Evolutionary conservation across 129 eudicot species (phyloP), one percentile per base, ranked within the genome.

Genomic region (Flaveria sonorensis): DNA sequence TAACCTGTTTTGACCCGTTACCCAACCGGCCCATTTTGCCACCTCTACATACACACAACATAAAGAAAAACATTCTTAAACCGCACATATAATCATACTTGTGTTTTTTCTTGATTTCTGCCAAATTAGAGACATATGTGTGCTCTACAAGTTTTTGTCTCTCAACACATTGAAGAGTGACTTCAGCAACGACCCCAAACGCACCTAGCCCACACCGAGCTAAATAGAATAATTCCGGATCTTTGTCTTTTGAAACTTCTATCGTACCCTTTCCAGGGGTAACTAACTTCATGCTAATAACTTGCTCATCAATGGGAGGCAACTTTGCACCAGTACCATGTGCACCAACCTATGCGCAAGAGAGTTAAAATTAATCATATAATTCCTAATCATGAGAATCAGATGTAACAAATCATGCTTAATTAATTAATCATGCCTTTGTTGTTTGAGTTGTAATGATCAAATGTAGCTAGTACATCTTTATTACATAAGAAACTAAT

Each of bases 261-360:
- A 94, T 94, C 4, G 90, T 94, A 46, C 99, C 99, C 77, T 91
- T 91, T 59, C 84, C 92, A 67, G 99, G 99, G 18, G 99, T 91
- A 66, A 94, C 93, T 82, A 94, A 67, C 79, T 94, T 94, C 97
- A 94, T 89, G 92, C 96, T 84, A 69, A 94, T 87, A 80, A 94
- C 99, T 80, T 94, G 99, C 84, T 94, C 99, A 73, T 94, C 99
- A 72, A 94, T 88, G 10, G 99, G 97, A 77, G 99, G 99, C 77
- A 94, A 79, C 86, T 85, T 87, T 66, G 96, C 97, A 86, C 99
- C 99, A 56, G 99, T 94, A 68, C 99, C 99, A 83, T 94, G 99
- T 6, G 99, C 99, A 55, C 99, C 97, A 68, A 94, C 97, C 99
- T 94, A 82, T 67, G 73, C 48, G 30, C 60, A 64, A 36, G 11